Evolutionary conservation across 2,329 filamentous ascomycete species (phyloP), one percentile per base, ranked within the genome.

Genomic region (Sporothrix dimorphospora): DNA sequence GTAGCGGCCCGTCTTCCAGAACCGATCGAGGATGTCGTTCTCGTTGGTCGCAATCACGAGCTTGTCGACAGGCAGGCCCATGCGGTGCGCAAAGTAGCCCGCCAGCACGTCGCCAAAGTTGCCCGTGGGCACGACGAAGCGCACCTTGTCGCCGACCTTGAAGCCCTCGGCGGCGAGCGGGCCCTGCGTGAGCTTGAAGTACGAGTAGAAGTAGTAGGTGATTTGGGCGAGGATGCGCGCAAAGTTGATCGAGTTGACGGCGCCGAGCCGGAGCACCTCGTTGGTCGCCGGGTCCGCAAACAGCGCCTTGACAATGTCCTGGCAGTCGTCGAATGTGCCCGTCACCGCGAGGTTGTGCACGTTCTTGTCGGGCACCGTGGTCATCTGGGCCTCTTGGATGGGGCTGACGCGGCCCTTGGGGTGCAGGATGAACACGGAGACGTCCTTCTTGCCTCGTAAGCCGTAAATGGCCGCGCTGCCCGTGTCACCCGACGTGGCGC

Each of bases 231-330:
- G 88, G 77, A 99, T 98, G 77, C 96, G 88, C 1, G 94, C 92
- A 88, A 92, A 98, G 84, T 98, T 98, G 84, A 98, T 98, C 61
- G 92, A 96, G 85, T 98, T 98, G 76, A 98, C 94, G 57, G 96
- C 95, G 53, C 92, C 95, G 57, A 98, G 91, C 76, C 93, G 94
- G 79, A 95, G 89, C 1, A 88, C 90, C 76, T 87, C 84, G 85
- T 98, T 98, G 80, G 93, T 92, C 71, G 94, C 90, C 2, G 91
- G 85, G 78, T 99, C 95, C 75, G 90, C 91, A 79, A 98, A 98
- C 67, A 99, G 87, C 1, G 92, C 91, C 83, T 99, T 98, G 80
- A 99, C 92, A 72, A 96, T 97, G 81, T 97, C 94, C 88, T 98
- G 95, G 82, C 96, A 98, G 80, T 98, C 94, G 79, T 98, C 95